Base-by-base conservation (phyloP, 345 rosid genomes). In the Euphorbia pulcherrima region DNA sequence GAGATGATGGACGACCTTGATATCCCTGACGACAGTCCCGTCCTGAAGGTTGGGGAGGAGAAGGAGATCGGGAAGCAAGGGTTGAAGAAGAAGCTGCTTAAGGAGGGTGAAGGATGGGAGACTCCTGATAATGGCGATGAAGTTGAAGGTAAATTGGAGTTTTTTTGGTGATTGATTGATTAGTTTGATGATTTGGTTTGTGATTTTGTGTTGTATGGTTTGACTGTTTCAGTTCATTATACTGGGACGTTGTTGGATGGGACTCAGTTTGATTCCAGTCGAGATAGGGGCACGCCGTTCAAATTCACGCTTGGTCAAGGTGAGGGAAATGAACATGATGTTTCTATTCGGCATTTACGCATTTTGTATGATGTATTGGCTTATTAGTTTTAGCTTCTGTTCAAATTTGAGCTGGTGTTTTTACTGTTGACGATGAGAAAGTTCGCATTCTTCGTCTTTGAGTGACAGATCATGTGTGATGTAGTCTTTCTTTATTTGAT, bases 231-330 rank as follows among this genome's bases (percentile, higher is more conserved):
- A 83, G 86, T 78, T 61, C 84, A 83, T 51, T 83, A 80, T 75
- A 95, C 96, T 24, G 99, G 99, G 55, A 95, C 97, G 18, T 80
- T 95, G 82, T 52, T 92, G 13, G 97, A 95, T 66, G 99, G 97
- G 26, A 92, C 96, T 1, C 73, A 86, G 79, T 95, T 95, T 54
- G 99, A 95, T 83, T 95, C 97, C 0, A 95, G 97, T 52, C 84
- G 94, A 27, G 97, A 87, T 30, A 83, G 92, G 21, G 94, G 88
- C 11, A 80, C 89, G 33, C 93, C 99, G 11, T 95, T 95, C 81
- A 88, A 85, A 74, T 95, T 95, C 88, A 83, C 87, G 28, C 97
- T 95, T 44, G 97, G 99, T 13, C 97, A 88, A 88, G 99, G 97
- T 89, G 56, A 50, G 26, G 8, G 3, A n/a, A 40, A 27, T 5